Evolutionary conservation across 1,284 basidiomycete genomes (phyloP).

Genomic region (Leccinum fuscescens): DNA sequence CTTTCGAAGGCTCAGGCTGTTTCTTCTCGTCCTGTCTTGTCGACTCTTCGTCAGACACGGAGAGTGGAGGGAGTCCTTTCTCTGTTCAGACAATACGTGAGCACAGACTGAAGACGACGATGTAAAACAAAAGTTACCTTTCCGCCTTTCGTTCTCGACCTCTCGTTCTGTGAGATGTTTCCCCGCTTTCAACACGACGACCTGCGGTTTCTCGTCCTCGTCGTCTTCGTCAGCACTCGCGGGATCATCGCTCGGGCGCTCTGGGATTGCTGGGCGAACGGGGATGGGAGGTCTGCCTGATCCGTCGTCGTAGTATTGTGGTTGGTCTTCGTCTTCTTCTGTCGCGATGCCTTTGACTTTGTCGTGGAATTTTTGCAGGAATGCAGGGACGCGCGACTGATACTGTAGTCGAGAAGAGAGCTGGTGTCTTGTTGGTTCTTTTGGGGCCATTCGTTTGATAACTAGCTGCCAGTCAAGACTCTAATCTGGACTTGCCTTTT

Average conservation of each 20-base stretch:
- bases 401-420: conserved; percentile 65
- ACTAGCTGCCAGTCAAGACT: background rate
- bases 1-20: conserved; percentile 11
- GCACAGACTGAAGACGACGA: background rate
- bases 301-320: conserved; percentile 50
- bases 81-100: conserved; percentile 33
- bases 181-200: conserved; percentile 81
- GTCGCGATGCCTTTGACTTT: conserved; percentile 51
- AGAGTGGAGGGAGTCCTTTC: conserved; percentile 50
- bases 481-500: conserved; percentile 21
- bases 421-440: conserved; percentile 65
- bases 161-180: conserved; percentile 78
- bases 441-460: conserved; percentile 47
- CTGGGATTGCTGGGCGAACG: conserved; percentile 68
- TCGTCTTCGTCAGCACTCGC: conserved; percentile 75
- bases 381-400: conserved; percentile 49
- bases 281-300: conserved; percentile 73
- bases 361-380: conserved; percentile 60
- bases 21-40: conserved; percentile 7
- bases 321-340: conserved; percentile 36
- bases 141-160: conserved; percentile 72
- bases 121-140: conserved; percentile 49
- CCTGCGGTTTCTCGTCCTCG: conserved; percentile 78
- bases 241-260: conserved; percentile 67
- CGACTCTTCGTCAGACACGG: conserved; percentile 20